These are phyloP conservation scores for Neocatenulostroma microsporum DNA, from an alignment of 2,329 filamentous ascomycete species.

Conservation along the genomic window DNA sequence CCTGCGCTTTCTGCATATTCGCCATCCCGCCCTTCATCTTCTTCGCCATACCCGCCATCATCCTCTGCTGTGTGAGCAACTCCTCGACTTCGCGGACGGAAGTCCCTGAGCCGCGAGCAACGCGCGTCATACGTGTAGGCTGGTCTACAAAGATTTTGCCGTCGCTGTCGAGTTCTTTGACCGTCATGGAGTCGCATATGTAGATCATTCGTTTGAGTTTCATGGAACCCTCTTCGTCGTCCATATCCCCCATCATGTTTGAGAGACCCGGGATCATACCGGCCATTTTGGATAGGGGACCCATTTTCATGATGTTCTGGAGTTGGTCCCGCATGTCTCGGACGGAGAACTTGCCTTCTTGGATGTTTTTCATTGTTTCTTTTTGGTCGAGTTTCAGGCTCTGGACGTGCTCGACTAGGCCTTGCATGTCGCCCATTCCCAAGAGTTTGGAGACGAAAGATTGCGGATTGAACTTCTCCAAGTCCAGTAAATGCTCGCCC, in stretches of 20 bases:
- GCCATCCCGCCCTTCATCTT: slow-evolving; percentile 97
- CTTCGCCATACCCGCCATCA: slow-evolving; percentile 99
- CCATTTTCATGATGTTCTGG: slow-evolving; percentile 99
- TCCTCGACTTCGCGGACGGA: slow-evolving; percentile 91
- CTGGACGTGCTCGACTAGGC: slow-evolving; percentile 93
- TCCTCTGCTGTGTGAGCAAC: slow-evolving; percentile 90
- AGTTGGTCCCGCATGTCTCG: slow-evolving; percentile 92
- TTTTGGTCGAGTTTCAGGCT: slow-evolving; percentile 93
- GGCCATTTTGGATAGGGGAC: slow-evolving; percentile 90
- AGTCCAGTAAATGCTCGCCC: slow-evolving; percentile 91
- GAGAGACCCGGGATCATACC: slow-evolving; percentile 97
- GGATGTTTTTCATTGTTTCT: slow-evolving; percentile 98
- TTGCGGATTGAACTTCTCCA: slow-evolving; percentile 86
- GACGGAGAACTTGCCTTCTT: slow-evolving; percentile 91
- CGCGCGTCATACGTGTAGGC: slow-evolving; percentile 83
- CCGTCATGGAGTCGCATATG: slow-evolving; percentile 97
- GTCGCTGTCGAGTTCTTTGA: slow-evolving; percentile 89
- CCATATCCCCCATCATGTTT: slow-evolving; percentile 89
- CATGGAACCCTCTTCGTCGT: slow-evolving; percentile 88
- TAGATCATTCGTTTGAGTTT: slow-evolving; percentile 98
- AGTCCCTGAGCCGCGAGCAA: slow-evolving; percentile 84
- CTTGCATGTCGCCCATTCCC: slow-evolving; percentile 95
- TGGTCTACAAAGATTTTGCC: slow-evolving; percentile 92
- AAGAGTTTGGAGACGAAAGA: slow-evolving; percentile 90
- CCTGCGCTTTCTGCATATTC: slow-evolving; percentile 91